Percentiles rank a stretch among this genome's conserved stretches.
These are phyloP conservation scores for Sporisorium sorghi DNA, from an alignment of 1,284 basidiomycete genomes.

Conservation along the genomic window DNA sequence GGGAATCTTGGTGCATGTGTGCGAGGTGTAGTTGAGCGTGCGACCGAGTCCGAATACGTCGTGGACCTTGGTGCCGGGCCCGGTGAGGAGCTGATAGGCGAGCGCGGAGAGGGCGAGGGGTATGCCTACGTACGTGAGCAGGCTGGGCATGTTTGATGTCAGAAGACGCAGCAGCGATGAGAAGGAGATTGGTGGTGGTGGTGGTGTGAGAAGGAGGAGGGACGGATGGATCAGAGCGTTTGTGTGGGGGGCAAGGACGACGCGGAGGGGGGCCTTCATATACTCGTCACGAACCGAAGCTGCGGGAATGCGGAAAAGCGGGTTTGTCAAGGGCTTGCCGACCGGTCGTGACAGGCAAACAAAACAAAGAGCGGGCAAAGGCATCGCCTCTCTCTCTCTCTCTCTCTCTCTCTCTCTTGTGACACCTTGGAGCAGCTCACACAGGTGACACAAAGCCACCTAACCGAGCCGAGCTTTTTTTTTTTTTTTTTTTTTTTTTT, in stretches of 20 bases:
- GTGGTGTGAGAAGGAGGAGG: not conserved
- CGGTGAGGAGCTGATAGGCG: conserved; percentile 47
- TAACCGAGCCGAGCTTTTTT: not conserved
- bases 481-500: too few relatives aligned
- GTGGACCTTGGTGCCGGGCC: conserved; percentile 39
- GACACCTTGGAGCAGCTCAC: too few relatives aligned
- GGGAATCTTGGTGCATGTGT: conserved; percentile 42
- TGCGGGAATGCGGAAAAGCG: conserved; percentile 2
- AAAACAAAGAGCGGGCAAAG: not conserved
- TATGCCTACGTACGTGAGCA: conserved; percentile 36
- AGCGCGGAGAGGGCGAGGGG: conserved; percentile 37
- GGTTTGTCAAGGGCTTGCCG: too few relatives aligned
- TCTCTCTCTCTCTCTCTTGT: not conserved
- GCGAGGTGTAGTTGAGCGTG: conserved; percentile 35
- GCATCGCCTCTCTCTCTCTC: too few relatives aligned
- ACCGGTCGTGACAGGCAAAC: too few relatives aligned
- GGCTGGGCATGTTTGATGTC: conserved; percentile 26
- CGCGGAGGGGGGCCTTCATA: not conserved
- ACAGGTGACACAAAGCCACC: too few relatives aligned
- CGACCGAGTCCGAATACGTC: conserved; percentile 49
- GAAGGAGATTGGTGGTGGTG: not conserved
- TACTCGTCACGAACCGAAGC: not conserved
- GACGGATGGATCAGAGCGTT: too few relatives aligned
- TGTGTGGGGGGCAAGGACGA: too few relatives aligned
- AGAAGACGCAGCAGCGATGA: too few relatives aligned